Percentiles rank a stretch among this genome's conserved stretches.
Evolutionary conservation across 192 early-diverging fungal genomes (phyloP).

Genomic region (Lunasporangiospora selenospora): DNA sequence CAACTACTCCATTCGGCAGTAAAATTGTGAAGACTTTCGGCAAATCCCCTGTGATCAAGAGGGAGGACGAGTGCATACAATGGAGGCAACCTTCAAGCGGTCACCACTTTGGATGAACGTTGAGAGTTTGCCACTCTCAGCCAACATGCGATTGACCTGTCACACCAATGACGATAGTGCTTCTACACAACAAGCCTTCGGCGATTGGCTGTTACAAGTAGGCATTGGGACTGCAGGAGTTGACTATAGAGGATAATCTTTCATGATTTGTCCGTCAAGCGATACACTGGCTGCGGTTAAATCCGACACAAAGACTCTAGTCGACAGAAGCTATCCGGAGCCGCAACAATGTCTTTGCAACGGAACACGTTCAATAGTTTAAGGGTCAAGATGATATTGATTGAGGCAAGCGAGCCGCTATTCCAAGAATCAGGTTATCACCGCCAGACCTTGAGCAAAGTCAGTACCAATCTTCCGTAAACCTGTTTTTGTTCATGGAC

Average conservation of each 20-base stretch:
- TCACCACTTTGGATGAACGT: too few relatives aligned
- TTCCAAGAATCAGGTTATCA: neutral
- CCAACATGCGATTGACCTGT: too few relatives aligned
- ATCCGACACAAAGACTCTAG: neutral
- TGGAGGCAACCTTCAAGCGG: too few relatives aligned
- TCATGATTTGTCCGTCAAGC: neutral
- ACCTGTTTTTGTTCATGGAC: slow-evolving; percentile 4
- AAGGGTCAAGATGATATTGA: neutral
- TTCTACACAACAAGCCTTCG: neutral
- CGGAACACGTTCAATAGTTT: neutral
- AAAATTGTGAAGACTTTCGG: slow-evolving; percentile 9
- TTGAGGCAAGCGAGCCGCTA: neutral
- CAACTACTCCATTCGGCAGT: slow-evolving; percentile 1
- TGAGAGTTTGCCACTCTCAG: too few relatives aligned
- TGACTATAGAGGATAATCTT: too few relatives aligned
- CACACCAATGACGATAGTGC: neutral
- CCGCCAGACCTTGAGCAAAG: neutral
- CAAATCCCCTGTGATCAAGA: slow-evolving; percentile 6
- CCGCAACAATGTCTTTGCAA: neutral
- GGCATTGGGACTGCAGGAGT: neutral
- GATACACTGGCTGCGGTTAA: neutral
- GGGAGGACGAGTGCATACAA: neutral
- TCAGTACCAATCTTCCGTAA: neutral
- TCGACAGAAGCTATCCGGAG: neutral
- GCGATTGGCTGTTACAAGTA: neutral